These are phyloP conservation scores for Stagonosporopsis vannaccii DNA, from an alignment of 2,329 filamentous ascomycete species.

Conservation along the genomic window DNA sequence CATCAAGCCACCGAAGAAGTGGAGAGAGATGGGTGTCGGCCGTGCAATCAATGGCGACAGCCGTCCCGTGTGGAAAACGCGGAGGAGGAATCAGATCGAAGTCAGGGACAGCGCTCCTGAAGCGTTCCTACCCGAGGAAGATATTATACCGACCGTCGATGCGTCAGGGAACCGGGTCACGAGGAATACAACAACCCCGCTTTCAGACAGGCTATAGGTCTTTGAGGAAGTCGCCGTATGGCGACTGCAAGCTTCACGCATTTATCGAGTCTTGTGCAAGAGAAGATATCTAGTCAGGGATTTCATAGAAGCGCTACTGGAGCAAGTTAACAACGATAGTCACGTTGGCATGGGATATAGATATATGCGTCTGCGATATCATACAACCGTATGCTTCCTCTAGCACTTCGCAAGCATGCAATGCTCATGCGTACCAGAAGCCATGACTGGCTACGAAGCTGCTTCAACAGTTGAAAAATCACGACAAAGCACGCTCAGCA, in stretches of 20 bases:
- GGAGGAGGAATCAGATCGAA: constrained; percentile 36
- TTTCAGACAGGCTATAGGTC: constrained; percentile 18
- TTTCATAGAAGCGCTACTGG: not conserved
- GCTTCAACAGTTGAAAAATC: not conserved
- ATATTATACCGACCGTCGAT: constrained; percentile 43
- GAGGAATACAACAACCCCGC: constrained; percentile 3
- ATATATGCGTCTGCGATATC: not conserved
- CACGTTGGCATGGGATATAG: not conserved
- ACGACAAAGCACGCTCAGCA: not conserved
- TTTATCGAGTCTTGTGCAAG: not conserved
- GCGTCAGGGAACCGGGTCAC: constrained; percentile 20
- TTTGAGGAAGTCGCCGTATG: not conserved
- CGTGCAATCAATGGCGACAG: constrained; percentile 35
- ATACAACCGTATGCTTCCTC: not conserved
- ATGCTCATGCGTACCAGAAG: not conserved
- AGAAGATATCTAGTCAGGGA: not conserved
- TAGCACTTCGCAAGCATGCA: not conserved
- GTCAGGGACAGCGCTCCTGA: constrained; percentile 36
- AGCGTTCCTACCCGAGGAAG: constrained; percentile 29
- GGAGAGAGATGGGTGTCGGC: constrained; percentile 56
- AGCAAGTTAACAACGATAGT: not conserved
- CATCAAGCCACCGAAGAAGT: constrained; percentile 63
- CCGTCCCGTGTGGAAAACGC: constrained; percentile 45
- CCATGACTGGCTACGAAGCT: not conserved
- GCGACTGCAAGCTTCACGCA: not conserved